Percentiles rank a stretch among this genome's conserved stretches.
phyloP scores from a whole-genome alignment of 2,329 filamentous ascomycete species.

The Colletotrichum horii region DNA sequence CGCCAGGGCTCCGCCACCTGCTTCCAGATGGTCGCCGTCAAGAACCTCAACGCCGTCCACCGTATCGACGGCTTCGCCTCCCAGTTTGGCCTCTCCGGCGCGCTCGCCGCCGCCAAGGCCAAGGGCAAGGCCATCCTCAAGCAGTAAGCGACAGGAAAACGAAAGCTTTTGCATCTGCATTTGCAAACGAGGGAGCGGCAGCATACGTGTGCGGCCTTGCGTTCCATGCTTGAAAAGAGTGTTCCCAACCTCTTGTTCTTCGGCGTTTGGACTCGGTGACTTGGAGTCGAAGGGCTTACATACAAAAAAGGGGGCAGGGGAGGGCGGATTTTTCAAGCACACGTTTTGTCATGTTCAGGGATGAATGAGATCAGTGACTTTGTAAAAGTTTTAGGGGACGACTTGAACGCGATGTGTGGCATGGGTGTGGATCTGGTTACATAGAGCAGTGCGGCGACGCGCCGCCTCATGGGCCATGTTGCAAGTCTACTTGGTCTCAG shows the following conservation, averaged over 20 bases:
- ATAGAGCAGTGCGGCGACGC: neutral
- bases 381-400: neutral
- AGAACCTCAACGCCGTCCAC: conserved; percentile 89
- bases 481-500: neutral
- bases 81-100: conserved; percentile 73
- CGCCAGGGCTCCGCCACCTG: conserved; percentile 85
- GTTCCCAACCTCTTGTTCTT: neutral
- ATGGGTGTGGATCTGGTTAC: neutral
- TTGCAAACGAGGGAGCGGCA: neutral
- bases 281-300: neutral
- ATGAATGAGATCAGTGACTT: neutral
- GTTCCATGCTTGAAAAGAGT: neutral
- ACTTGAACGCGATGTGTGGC: neutral
- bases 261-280: neutral
- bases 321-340: neutral
- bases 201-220: neutral
- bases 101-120: conserved; percentile 46
- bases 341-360: neutral
- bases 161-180: neutral
- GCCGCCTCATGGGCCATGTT: neutral
- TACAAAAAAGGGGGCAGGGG: neutral
- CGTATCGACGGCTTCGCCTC: conserved; percentile 75
- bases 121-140: conserved; percentile 7
- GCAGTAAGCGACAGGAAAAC: neutral
- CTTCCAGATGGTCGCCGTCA: conserved; percentile 86